A percentile compares a stretch with the other conserved stretches of the same genome.
phyloP scores from a whole-genome alignment of 202 grass and related monocot species.

The Panicum virgatum region DNA sequence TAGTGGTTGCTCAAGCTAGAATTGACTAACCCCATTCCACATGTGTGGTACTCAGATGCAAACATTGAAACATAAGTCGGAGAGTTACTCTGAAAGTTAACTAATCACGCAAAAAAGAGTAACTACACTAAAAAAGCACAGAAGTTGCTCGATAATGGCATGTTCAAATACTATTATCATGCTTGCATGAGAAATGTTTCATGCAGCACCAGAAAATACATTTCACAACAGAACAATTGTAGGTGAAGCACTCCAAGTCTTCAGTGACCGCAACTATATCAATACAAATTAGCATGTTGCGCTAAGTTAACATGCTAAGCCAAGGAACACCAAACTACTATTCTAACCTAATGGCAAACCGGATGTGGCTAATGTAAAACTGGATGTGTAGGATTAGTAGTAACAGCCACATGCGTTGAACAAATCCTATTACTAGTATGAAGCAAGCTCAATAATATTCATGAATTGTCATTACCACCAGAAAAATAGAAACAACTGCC shows the following conservation, averaged over 20 bases:
- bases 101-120: neutral
- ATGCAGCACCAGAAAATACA: neutral
- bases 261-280: neutral
- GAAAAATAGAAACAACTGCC: neutral
- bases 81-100: neutral
- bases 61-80: neutral
- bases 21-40: neutral
- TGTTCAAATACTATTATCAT: neutral
- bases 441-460: neutral
- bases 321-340: neutral
- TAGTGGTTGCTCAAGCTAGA: neutral
- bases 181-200: neutral
- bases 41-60: neutral
- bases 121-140: conserved; percentile 1
- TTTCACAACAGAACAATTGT: neutral
- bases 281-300: neutral
- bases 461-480: neutral
- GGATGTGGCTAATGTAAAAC: too few relatives aligned
- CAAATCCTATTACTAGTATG: neutral
- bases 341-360: neutral
- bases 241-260: neutral
- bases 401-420: conserved; percentile 1
- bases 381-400: neutral
- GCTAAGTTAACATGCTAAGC: neutral
- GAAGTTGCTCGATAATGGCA: neutral